A percentile compares a stretch with the other conserved stretches of the same genome.
These are phyloP conservation scores for Magnolia kwangsiensis DNA, from an alignment of 164 flowering plant genomes.

Conservation along the genomic window DNA sequence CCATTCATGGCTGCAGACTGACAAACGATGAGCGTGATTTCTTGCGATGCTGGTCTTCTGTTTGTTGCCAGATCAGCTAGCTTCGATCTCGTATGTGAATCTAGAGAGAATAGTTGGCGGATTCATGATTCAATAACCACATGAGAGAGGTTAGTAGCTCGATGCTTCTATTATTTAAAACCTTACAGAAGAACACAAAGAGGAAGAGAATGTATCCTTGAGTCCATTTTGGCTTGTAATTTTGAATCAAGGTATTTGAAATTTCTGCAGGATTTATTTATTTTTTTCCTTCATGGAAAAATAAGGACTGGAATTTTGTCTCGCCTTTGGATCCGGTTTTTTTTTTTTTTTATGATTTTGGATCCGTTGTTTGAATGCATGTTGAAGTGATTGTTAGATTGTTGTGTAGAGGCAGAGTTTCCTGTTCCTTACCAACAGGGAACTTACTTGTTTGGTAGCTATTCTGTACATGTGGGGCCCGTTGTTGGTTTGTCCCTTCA, in stretches of 20 bases:
- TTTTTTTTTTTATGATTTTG: too few species aligned
- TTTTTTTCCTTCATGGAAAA: too few species aligned
- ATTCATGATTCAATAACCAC: neutral
- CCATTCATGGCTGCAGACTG: constrained; percentile 93
- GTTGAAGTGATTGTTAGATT: neutral
- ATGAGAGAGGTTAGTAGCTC: neutral
- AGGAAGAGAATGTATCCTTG: neutral
- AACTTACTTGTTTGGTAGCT: too few species aligned
- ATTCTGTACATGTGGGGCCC: too few species aligned
- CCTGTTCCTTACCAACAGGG: too few species aligned
- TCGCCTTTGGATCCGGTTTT: neutral
- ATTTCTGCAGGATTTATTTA: neutral
- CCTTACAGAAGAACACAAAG: neutral
- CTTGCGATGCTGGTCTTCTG: constrained; percentile 6
- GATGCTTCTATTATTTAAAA: too few species aligned
- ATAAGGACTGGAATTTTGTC: neutral
- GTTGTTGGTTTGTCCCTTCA: too few species aligned
- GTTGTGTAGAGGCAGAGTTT: neutral
- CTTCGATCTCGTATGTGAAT: neutral
- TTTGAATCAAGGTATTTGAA: neutral
- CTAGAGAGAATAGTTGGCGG: neutral
- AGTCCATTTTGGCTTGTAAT: neutral
- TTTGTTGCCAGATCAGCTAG: constrained; percentile 4
- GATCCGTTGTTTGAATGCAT: neutral
- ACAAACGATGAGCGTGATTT: neutral